Evolutionary conservation across 2,329 filamentous ascomycete genomes (phyloP), one percentile per base, ranked within the genome.

Genomic region (Colletotrichum graminicola): DNA sequence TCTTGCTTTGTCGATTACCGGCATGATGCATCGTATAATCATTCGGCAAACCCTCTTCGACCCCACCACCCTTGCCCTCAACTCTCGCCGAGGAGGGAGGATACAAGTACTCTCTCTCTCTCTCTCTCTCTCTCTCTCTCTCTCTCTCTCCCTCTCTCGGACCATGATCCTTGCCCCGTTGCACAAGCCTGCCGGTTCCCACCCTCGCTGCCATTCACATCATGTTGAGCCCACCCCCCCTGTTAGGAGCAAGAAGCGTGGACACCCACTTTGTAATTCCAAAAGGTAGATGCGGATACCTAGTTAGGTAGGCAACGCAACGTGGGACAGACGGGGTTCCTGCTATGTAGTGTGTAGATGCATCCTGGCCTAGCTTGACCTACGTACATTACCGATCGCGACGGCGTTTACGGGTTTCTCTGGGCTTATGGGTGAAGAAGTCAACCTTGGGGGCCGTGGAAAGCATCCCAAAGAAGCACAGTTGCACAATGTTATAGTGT

Each of bases 161-260:
- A 49, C 60, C 51, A 7, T 41, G 41, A 70, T 66, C 70, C 62
- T 23, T 66, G 70, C 55, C 36, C 62, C 57, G 62, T 73, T 60
- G 66, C 62, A 74, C 72, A 69, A 63, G 70, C 70, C 70, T 73
- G 70, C 63, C 59, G 54, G 66, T 71, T 73, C 69, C 72, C 66
- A 73, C 72, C 18, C 51, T 73, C 34, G 70, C 60, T 45, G 45
- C 61, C 66, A 69, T 56, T 62, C 61, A 59, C 32, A 36, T 51
- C 18, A 14, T 47, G n/a, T 51, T 62, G 23, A 41, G 43, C 43
- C 39, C 18, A 29, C 57, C 18, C 45, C 59, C 68, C 59, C 56
- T 62, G 66, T 36, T 52, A 51, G 60, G 62, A 26, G 54, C 65
- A 68, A 56, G 32, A 71, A 29, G 59, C 65, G 55, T 59, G 34